Percentiles rank a stretch among this genome's conserved stretches.
These are phyloP conservation scores for Akanthomyces uredinophilus DNA, from an alignment of 2,329 filamentous ascomycete genomes.

Conservation along the genomic window DNA sequence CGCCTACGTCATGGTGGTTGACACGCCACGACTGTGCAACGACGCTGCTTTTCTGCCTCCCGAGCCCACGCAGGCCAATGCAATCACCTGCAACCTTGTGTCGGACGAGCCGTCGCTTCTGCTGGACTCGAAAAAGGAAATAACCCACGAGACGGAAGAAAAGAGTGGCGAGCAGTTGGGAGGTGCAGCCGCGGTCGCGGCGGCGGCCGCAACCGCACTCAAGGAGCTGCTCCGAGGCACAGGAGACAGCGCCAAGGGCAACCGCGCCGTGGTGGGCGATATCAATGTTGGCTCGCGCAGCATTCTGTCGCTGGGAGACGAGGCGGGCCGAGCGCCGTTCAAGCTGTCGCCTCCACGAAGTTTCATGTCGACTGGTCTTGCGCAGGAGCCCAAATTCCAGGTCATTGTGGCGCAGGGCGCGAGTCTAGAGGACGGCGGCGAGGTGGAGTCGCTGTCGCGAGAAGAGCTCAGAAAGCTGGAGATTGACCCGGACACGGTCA, in stretches of 20 bases:
- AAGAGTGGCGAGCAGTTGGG: background rate
- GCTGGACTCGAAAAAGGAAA: background rate
- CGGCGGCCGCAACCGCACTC: background rate
- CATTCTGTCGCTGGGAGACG: constrained; percentile 40
- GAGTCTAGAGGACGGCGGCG: constrained; percentile 54
- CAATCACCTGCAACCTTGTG: constrained; percentile 71
- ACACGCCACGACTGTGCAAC: constrained; percentile 81
- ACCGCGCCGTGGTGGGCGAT: constrained; percentile 45
- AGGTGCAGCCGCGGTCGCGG: constrained; percentile 8
- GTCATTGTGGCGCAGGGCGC: constrained; percentile 39
- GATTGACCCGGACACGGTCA: constrained; percentile 61
- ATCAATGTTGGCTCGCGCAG: constrained; percentile 48
- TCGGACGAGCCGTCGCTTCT: constrained; percentile 31
- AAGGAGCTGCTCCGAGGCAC: constrained; percentile 14
- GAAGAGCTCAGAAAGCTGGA: constrained; percentile 65
- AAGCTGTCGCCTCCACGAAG: constrained; percentile 42
- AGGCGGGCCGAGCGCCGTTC: constrained; percentile 42
- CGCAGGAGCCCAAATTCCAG: constrained; percentile 27
- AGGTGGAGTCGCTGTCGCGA: constrained; percentile 54
- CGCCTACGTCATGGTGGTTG: constrained; percentile 87
- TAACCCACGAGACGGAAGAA: constrained; percentile 36
- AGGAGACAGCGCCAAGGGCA: constrained; percentile 25
- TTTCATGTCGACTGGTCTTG: constrained; percentile 27
- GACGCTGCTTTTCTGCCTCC: constrained; percentile 84
- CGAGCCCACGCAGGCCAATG: constrained; percentile 68